phyloP scores from a whole-genome alignment of 345 rosid species.

The Physaria fendleri region DNA sequence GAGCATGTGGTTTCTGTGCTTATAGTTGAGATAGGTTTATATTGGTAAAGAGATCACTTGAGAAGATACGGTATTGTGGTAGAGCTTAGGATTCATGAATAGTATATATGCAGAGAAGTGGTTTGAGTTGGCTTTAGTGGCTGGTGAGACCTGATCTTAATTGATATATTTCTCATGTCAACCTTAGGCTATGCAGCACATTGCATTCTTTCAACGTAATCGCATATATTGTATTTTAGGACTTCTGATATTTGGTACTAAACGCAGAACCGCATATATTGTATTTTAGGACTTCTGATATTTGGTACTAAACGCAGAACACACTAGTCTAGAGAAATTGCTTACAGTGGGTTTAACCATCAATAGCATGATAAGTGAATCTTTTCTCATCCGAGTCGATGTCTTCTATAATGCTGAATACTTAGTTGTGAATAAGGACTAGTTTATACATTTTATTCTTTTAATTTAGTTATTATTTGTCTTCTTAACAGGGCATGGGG shows the following conservation, averaged over 20 bases:
- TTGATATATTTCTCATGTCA: too few species aligned
- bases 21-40: background rate
- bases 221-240: background rate
- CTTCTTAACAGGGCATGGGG: conserved; percentile 30
- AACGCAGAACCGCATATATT: background rate
- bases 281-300: background rate
- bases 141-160: too few species aligned
- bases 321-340: background rate
- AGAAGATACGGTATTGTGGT: background rate
- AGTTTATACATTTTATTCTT: background rate
- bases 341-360: background rate
- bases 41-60: background rate
- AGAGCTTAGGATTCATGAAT: background rate
- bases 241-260: background rate
- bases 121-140: too few species aligned
- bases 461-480: conserved; percentile 2
- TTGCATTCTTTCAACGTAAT: background rate
- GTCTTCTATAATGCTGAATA: conserved; percentile 3
- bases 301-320: background rate
- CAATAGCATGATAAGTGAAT: background rate
- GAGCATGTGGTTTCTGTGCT: background rate
- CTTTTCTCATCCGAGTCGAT: background rate
- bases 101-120: background rate
- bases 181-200: conserved; percentile 5
- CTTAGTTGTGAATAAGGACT: conserved; percentile 10